Conservation (phyloP, 495 filamentous ascomycete genomes). For the Tuber borchii region DNA sequence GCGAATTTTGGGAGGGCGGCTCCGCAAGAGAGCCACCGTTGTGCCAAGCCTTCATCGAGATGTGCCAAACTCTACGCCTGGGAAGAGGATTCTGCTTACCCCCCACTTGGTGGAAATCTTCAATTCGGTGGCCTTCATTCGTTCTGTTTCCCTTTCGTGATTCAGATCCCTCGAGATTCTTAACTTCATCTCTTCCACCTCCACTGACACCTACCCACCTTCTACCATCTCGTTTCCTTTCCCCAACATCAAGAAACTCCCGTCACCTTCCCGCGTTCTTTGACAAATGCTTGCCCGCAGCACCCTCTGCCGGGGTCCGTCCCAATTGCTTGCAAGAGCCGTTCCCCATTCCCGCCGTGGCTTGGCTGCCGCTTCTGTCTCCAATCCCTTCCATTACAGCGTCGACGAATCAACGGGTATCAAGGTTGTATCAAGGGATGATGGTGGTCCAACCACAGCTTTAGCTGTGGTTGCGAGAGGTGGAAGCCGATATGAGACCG, state of each 20-base stretch:
- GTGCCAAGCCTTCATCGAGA: background rate
- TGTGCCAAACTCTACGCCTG: background rate
- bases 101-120: constrained; percentile 17
- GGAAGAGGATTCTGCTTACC: constrained; percentile 15
- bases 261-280: constrained; percentile 37
- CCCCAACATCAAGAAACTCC: constrained; percentile 15
- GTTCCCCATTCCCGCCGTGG: constrained; percentile 54
- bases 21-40: background rate
- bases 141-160: constrained; percentile 9
- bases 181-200: constrained; percentile 6
- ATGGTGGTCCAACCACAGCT: constrained; percentile 77
- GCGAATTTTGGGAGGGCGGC: background rate
- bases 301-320: constrained; percentile 28
- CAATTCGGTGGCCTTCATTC: constrained; percentile 22
- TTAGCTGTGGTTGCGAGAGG: constrained; percentile 87
- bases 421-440: constrained; percentile 84
- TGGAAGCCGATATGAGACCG: constrained; percentile 81
- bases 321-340: constrained; percentile 55
- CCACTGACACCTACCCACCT: constrained; percentile 4
- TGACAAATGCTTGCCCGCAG: constrained; percentile 47
- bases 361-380: constrained; percentile 71
- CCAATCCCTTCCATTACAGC: constrained; percentile 74
- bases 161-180: constrained; percentile 7
- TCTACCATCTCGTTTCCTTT: constrained; percentile 12
- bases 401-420: constrained; percentile 75